A percentile compares a stretch with the other conserved stretches of the same genome.
phyloP scores from a whole-genome alignment of 1,139 yeast genomes.

The Suhomyces atakaporum region DNA sequence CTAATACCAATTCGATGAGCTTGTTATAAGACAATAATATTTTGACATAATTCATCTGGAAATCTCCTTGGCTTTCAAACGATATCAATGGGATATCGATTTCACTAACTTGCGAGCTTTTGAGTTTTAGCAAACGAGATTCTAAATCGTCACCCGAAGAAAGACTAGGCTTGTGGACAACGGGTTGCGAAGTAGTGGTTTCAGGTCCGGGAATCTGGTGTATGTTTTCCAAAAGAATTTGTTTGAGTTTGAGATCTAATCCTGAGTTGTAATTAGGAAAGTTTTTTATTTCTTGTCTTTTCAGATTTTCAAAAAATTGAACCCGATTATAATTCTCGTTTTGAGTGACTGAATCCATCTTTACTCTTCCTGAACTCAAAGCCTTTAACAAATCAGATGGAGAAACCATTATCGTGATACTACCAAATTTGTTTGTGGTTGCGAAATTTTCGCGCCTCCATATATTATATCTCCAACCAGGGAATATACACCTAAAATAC shows the following conservation, averaged over 20 bases:
- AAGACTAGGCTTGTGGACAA: neutral
- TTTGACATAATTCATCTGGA: slow-evolving; percentile 14
- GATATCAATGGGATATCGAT: slow-evolving; percentile 5
- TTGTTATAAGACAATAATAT: slow-evolving; percentile 15
- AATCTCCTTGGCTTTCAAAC: slow-evolving; percentile 1
- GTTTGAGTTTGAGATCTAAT: slow-evolving; percentile 12
- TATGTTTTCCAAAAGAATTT: slow-evolving; percentile 12
- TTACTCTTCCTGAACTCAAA: too few species aligned
- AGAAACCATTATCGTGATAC: too few species aligned
- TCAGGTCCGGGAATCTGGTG: slow-evolving; percentile 3
- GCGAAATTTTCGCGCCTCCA: slow-evolving; percentile 4
- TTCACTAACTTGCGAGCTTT: neutral
- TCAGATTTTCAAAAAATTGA: too few species aligned
- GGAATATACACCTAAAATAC: slow-evolving; percentile 55
- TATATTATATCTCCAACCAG: slow-evolving; percentile 11
- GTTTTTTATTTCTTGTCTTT: too few species aligned
- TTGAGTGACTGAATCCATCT: too few species aligned
- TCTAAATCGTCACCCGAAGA: neutral
- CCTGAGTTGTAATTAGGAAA: neutral
- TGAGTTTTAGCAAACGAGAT: neutral
- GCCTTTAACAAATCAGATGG: too few species aligned
- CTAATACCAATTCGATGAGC: slow-evolving; percentile 10
- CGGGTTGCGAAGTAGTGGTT: neutral
- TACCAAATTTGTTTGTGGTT: slow-evolving; percentile 1
- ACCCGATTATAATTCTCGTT: too few species aligned